These are phyloP conservation scores for Blastocystis sp. DNA, from an alignment of 352 stramenopile species.

Conservation along the genomic window DNA sequence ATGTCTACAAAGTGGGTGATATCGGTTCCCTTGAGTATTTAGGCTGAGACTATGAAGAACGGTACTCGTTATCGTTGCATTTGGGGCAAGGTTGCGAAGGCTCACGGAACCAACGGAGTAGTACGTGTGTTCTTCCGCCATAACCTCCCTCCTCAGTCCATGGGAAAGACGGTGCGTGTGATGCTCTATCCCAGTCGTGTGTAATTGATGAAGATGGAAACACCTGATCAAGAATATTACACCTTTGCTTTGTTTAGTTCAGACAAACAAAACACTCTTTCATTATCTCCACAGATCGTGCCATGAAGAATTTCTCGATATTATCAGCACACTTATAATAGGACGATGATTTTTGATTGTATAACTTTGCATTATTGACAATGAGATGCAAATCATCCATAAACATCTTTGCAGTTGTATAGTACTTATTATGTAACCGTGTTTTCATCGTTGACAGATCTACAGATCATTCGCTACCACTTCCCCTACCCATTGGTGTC, in stretches of 20 bases:
- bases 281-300: conserved; percentile 22
- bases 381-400: conserved; percentile 91
- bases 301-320: conserved; percentile 65
- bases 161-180: conserved; percentile 92
- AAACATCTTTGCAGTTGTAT: conserved; percentile 85
- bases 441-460: conserved; percentile 71
- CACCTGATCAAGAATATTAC: conserved; percentile 70
- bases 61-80: conserved; percentile 88
- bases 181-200: conserved; percentile 99
- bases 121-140: conserved; percentile 94
- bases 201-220: conserved; percentile 76
- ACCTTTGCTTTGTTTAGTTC: background rate
- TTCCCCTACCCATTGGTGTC: conserved; percentile 80
- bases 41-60: conserved; percentile 83
- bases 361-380: conserved; percentile 92
- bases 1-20: conserved; percentile 92
- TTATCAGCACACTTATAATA: conserved; percentile 79
- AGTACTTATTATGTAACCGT: conserved; percentile 72
- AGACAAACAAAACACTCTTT: conserved; percentile 47
- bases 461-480: background rate
- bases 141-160: conserved; percentile 91
- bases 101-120: conserved; percentile 95
- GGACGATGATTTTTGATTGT: conserved; percentile 91
- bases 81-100: conserved; percentile 94
- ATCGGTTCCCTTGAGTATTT: background rate